Conservation (phyloP, 148 eudicot species). For the Cornus controversa region DNA sequence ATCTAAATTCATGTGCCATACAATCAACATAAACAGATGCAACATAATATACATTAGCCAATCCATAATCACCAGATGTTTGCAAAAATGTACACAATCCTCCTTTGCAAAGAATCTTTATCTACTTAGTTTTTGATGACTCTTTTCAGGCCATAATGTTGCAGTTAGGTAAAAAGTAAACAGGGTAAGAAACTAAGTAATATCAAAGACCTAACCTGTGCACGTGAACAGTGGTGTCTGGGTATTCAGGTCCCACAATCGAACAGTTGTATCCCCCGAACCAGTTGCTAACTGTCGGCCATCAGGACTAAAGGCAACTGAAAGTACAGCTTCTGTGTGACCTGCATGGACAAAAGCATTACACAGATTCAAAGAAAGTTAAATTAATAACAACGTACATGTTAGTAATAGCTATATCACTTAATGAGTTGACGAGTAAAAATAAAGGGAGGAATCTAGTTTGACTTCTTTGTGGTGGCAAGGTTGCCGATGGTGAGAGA, state of each 20-base stretch:
- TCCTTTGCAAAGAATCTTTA: background rate
- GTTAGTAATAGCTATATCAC: background rate
- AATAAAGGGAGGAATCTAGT: background rate
- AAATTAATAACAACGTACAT: background rate
- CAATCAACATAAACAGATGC: background rate
- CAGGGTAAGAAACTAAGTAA: background rate
- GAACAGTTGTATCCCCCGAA: slow-evolving; percentile 94
- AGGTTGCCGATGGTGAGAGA: too few species aligned
- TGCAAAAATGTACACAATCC: background rate
- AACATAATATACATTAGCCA: background rate
- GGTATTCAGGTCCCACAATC: slow-evolving; percentile 87
- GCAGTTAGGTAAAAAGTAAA: background rate
- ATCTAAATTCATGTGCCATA: background rate
- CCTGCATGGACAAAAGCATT: slow-evolving; percentile 41
- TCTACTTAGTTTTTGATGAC: background rate
- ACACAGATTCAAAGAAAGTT: background rate
- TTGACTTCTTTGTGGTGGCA: too few species aligned
- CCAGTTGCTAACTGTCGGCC: slow-evolving; percentile 94
- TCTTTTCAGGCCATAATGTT: background rate
- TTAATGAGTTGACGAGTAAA: background rate
- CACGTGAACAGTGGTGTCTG: slow-evolving; percentile 91
- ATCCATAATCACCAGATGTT: background rate
- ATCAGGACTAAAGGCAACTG: slow-evolving; percentile 96
- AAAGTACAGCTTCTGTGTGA: slow-evolving; percentile 92
- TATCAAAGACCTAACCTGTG: slow-evolving; percentile 53